Evolutionary conservation across 768 basidiomycete species (phyloP), one percentile per base, ranked within the genome.

Genomic region (Mycena floridula): DNA sequence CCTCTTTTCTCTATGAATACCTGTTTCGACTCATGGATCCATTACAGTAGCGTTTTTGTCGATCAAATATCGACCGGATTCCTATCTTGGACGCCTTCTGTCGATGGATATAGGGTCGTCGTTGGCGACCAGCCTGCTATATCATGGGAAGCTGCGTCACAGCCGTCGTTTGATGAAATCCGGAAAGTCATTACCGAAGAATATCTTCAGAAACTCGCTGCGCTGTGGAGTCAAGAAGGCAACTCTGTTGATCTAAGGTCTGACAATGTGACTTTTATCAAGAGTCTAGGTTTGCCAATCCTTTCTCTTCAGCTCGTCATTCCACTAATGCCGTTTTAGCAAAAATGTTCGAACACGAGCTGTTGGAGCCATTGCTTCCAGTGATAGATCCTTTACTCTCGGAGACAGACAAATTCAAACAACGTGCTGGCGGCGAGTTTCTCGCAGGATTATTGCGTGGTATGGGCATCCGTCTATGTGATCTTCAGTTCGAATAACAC

Each of bases 11-110:
- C 50, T 22, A 43, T 25, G 30, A n/a, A 38, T 36, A 15, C 38
- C 22, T 39, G 27, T 12, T 18, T 12, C 3, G 16, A 11, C 25
- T 9, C 5, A 28, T 27, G n/a, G n/a, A 53, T n/a, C 49, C 32
- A n/a, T n/a, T 9, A 39, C 46, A 72, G 67, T 35, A 66, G 70
- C 18, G 59, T 63, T 42, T 89, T 82, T 59, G 66, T 86, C 16
- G 91, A 95, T 63, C 84, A 88, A 56, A 64, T 86, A 18, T 63
- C 69, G 26, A 86, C 84, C 6, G 92, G 91, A 2, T 93, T 91
- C 67, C 60, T 93, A 42, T 64, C 78, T 3, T 93, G 91, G 89
- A 62, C 74, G 20, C 59, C 73, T 49, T 70, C 67, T 26, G 65
- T 89, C 40, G 81, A 82, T 53, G 83, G 71, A 13, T 90, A 89